Evolutionary conservation across 2,329 filamentous ascomycete genomes (phyloP), one percentile per base, ranked within the genome.

Genomic region (Annulohypoxylon truncatum): DNA sequence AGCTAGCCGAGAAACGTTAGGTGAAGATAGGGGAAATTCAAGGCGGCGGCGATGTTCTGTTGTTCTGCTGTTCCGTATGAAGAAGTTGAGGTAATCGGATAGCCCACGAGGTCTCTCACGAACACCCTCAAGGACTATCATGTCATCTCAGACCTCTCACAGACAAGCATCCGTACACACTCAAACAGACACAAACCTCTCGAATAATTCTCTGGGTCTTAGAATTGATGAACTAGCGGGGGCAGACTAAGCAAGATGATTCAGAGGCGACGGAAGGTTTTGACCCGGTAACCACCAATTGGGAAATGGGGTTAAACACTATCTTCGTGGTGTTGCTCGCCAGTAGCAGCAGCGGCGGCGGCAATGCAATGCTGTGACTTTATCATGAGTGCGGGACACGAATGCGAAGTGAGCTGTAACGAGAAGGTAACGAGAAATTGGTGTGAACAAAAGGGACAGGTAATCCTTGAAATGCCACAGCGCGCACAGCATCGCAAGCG

Each of bases 371-470:
- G 67, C 61, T 68, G 62, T 71, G 65, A 67, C 67, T 67, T 69
- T 71, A 69, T 71, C 66, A 64, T 61, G 53, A 60, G 59, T 58
- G 35, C 47, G 62, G 63, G 57, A 66, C 59, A 65, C 55, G 35
- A 64, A 65, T 69, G 63, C 63, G 65, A 68, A 56, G 29, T 42
- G 51, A 50, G 28, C 69, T 70, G 69, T 71, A 71, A 71, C 67
- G 63, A 71, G 69, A 71, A 71, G 69, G 69, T 71, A 71, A 71
- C 65, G 69, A 66, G 44, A 56, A 62, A 61, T 61, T 28, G 63
- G 62, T 64, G 62, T 67, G 62, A 48, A 63, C 9, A 47, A 53
- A 67, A 61, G 42, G 56, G 61, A 57, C 46, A 55, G 60, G 59
- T 61, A 62, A 65, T 53, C 63, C 54, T 50, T 46, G 57, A 54